Evolutionary conservation across 495 filamentous ascomycete species (phyloP).

Genomic region (Annulohypoxylon moriforme): DNA sequence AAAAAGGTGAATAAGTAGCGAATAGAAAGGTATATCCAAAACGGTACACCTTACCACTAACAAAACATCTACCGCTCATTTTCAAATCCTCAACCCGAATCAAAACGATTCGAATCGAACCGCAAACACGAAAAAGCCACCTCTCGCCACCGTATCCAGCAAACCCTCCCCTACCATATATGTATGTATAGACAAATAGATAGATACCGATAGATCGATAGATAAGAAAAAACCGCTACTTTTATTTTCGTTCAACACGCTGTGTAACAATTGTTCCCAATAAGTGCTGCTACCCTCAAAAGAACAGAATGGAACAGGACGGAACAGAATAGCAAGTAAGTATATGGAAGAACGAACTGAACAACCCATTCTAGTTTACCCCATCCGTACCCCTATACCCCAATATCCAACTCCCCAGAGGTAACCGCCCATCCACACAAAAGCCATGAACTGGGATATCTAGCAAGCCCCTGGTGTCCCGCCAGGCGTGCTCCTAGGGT

Average conservation of each 20-base stretch:
- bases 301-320: too few relatives aligned
- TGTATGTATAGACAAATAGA: background rate
- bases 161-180: background rate
- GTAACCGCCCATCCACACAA: background rate
- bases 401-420: too few relatives aligned
- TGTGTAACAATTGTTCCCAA: too few relatives aligned
- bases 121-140: background rate
- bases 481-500: conserved; percentile 55
- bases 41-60: conserved; percentile 14
- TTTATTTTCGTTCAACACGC: background rate
- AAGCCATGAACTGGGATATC: background rate
- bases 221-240: background rate
- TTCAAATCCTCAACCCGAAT: too few relatives aligned
- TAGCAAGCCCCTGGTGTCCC: conserved; percentile 35
- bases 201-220: too few relatives aligned
- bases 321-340: too few relatives aligned
- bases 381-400: background rate
- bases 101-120: background rate
- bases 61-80: conserved; percentile 1
- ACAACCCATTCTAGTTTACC: background rate
- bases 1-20: background rate
- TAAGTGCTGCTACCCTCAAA: background rate
- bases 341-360: background rate
- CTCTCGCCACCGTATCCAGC: background rate
- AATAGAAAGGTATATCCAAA: background rate